A percentile compares a stretch with the other conserved stretches of the same genome.
Evolutionary conservation across 164 flowering plant species (phyloP).

Genomic region (Vitis vinifera): ASM3070453v1 NC_081822.1:3442001-3442500

Average conservation of each 20-base stretch:
- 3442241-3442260: slow-evolving; percentile 41
- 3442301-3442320: slow-evolving; percentile 55
- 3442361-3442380: slow-evolving; percentile 81
- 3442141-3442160: slow-evolving; percentile 93
- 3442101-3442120: slow-evolving; percentile 22
- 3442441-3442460: slow-evolving; percentile 72
- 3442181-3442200: slow-evolving; percentile 21
- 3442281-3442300: slow-evolving; percentile 67
- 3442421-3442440: slow-evolving; percentile 64
- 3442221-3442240: slow-evolving; percentile 79
- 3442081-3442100: slow-evolving; percentile 63
- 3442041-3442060: slow-evolving; percentile 76
- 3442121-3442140: slow-evolving; percentile 73
- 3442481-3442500: slow-evolving; percentile 83
- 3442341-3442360: slow-evolving; percentile 71
- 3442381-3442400: slow-evolving; percentile 94
- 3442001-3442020: slow-evolving; percentile 91
- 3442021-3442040: slow-evolving; percentile 76
- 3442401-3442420: slow-evolving; percentile 82
- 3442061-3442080: slow-evolving; percentile 66
- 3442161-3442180: slow-evolving; percentile 75
- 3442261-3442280: slow-evolving; percentile 63
- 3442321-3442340: slow-evolving; percentile 78
- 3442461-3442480: slow-evolving; percentile 72
- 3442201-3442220: slow-evolving; percentile 75